Percentiles rank a stretch among this genome's conserved stretches.
phyloP scores from a whole-genome alignment of 169 alveolate species.

The Neospora caninum region DNA sequence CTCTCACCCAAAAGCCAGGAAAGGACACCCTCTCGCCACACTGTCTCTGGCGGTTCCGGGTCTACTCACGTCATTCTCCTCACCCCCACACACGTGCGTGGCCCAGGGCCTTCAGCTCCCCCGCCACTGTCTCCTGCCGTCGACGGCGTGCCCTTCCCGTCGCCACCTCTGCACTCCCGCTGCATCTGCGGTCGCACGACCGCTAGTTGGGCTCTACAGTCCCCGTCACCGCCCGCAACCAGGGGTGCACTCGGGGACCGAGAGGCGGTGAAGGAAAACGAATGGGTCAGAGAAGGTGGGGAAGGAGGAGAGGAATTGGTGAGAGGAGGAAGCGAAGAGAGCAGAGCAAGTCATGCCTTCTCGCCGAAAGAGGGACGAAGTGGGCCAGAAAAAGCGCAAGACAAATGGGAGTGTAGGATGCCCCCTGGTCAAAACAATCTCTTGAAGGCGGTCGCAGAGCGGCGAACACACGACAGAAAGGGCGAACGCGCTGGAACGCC shows the following conservation, averaged over 20 bases:
- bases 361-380: too few species aligned
- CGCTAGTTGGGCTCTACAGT: not conserved
- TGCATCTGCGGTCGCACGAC: not conserved
- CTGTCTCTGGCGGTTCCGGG: not conserved
- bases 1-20: not conserved
- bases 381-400: too few species aligned
- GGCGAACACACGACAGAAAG: not conserved
- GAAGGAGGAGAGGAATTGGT: not conserved
- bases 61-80: not conserved
- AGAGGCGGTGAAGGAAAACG: not conserved
- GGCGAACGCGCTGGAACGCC: not conserved
- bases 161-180: not conserved
- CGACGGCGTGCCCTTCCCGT: not conserved
- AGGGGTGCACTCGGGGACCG: not conserved
- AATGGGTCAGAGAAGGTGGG: not conserved
- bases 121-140: not conserved
- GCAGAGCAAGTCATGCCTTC: not conserved
- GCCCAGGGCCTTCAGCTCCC: not conserved
- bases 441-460: not conserved
- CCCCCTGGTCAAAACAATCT: not conserved
- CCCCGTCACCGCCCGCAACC: not conserved
- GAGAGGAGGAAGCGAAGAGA: not conserved
- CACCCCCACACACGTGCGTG: not conserved
- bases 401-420: not conserved
- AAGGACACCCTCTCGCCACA: not conserved